Conservation (phyloP, 805 yeast genomes). For the Torulaspora delbrueckii region DNA sequence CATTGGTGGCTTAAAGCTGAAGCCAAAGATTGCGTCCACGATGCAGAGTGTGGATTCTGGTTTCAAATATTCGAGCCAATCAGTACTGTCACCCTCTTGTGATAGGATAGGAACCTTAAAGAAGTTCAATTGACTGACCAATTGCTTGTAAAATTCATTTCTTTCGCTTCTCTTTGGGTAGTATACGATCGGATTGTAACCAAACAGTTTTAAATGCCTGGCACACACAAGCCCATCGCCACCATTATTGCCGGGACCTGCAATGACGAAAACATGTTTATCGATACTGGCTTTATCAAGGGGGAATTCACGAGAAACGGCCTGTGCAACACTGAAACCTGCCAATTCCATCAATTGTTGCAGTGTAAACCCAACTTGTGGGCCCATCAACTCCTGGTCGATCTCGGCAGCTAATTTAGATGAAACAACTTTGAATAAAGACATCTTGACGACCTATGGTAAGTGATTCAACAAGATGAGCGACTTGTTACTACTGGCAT, state of each 20-base stretch:
- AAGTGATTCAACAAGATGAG: background rate
- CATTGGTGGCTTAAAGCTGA: constrained; percentile 85
- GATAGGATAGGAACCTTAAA: constrained; percentile 57
- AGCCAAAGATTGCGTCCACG: constrained; percentile 87
- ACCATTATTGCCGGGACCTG: constrained; percentile 95
- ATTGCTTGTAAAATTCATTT: constrained; percentile 50
- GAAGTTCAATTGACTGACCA: constrained; percentile 62
- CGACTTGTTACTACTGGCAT: background rate
- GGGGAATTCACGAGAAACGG: constrained; percentile 66
- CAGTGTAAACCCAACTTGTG: constrained; percentile 44
- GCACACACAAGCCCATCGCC: constrained; percentile 98
- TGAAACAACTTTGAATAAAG: constrained; percentile 40
- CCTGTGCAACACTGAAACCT: constrained; percentile 89
- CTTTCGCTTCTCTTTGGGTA: constrained; percentile 67
- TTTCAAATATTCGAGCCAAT: constrained; percentile 30
- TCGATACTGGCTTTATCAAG: constrained; percentile 29
- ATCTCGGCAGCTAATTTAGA: constrained; percentile 63
- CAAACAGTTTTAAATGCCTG: constrained; percentile 77
- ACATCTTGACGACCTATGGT: constrained; percentile 7
- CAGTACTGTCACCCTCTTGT: constrained; percentile 31
- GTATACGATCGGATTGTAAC: constrained; percentile 68
- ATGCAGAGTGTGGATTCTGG: constrained; percentile 41
- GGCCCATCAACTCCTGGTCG: constrained; percentile 83
- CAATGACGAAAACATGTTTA: constrained; percentile 59
- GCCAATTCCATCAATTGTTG: constrained; percentile 81